Evolutionary conservation across 2,329 filamentous ascomycete genomes (phyloP).

Genomic region (Sclerotinia trifoliorum): DNA sequence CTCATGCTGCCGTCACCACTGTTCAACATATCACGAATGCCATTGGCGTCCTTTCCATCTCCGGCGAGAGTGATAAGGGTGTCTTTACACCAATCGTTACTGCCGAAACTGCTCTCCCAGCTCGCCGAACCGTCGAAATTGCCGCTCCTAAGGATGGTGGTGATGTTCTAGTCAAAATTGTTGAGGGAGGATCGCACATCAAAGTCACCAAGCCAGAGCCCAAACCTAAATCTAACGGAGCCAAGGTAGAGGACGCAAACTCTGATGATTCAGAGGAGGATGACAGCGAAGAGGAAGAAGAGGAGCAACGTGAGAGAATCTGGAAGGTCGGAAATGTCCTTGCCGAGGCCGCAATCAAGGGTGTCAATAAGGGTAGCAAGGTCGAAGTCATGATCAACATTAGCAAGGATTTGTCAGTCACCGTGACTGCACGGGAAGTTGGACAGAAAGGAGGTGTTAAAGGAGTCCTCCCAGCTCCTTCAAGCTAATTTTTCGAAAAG

Average conservation of each 20-base stretch:
- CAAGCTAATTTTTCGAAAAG: constrained; percentile 35
- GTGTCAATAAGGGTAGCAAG: constrained; percentile 82
- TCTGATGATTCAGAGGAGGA: constrained; percentile 58
- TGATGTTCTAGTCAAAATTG: constrained; percentile 83
- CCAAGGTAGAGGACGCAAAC: constrained; percentile 57
- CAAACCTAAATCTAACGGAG: constrained; percentile 63
- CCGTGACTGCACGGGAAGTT: constrained; percentile 79
- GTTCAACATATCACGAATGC: constrained; percentile 87
- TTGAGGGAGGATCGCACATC: constrained; percentile 86
- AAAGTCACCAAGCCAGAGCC: constrained; percentile 87
- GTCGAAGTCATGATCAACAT: constrained; percentile 94
- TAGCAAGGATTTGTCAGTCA: constrained; percentile 73
- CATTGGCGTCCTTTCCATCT: constrained; percentile 76
- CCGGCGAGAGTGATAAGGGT: constrained; percentile 58
- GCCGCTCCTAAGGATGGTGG: constrained; percentile 75
- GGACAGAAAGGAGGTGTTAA: constrained; percentile 49
- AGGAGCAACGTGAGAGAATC: constrained; percentile 84
- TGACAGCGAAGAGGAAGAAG: constrained; percentile 71
- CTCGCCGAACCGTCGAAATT: constrained; percentile 80
- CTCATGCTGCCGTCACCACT: constrained; percentile 90
- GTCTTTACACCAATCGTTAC: constrained; percentile 79
- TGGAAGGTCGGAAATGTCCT: constrained; percentile 85
- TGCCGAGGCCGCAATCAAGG: constrained; percentile 81
- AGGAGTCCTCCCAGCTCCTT: constrained; percentile 35
- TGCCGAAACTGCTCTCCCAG: constrained; percentile 85